phyloP scores from a whole-genome alignment of 148 eudicot species.

The Vaccinium macrocarpon region DNA sequence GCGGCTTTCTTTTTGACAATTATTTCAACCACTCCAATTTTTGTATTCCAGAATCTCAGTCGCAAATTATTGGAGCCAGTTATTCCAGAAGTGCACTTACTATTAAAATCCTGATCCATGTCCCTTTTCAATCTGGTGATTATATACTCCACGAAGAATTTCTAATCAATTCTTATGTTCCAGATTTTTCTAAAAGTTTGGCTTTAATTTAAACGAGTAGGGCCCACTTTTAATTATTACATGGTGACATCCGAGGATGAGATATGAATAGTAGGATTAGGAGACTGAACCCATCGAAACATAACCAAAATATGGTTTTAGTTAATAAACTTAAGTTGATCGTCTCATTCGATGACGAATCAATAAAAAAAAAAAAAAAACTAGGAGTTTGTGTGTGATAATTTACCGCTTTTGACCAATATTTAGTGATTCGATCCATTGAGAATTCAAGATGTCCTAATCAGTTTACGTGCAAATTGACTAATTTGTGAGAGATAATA shows the following conservation, averaged over 20 bases:
- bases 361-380: not conserved
- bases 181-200: not conserved
- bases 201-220: not conserved
- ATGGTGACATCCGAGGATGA: not conserved
- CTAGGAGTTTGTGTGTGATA: not conserved
- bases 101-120: not conserved
- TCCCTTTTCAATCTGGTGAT: not conserved
- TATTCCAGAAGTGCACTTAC: not conserved
- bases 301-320: not conserved
- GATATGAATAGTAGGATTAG: not conserved
- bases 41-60: not conserved
- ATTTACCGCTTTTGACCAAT: not conserved
- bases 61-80: conserved; percentile 2
- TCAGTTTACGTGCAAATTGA: not conserved
- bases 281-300: not conserved
- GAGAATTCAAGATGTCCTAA: not conserved
- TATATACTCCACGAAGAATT: not conserved
- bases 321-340: not conserved
- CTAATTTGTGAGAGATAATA: not conserved
- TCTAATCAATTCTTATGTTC: not conserved
- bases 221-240: not conserved
- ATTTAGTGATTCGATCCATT: not conserved
- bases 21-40: not conserved
- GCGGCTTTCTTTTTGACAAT: not conserved
- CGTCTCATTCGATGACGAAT: not conserved